Evolutionary conservation across 2,329 filamentous ascomycete genomes (phyloP), one percentile per base, ranked within the genome.

Genomic region (Furcasterigmium furcatum): DNA sequence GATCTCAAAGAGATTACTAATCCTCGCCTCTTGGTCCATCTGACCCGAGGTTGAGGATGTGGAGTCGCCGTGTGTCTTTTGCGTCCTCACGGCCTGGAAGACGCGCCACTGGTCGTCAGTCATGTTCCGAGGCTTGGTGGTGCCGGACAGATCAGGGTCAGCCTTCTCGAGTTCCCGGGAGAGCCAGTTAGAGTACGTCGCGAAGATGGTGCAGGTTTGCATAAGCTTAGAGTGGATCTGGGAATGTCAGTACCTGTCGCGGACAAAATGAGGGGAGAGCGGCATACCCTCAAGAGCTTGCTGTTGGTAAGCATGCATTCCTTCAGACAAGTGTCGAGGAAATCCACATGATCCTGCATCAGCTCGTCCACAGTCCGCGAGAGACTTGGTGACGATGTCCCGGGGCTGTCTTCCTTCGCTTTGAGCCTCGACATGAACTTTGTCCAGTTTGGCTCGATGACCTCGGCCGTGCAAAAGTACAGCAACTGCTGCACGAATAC

Each of bases 331-430:
- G 94, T 97, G 58, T 96, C 94, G 40, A 99, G 72, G 64, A 99
- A 99, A 67, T 97, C 94, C 49, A 99, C 91, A 68, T 99, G 94
- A 60, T 97, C 91, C 69, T 97, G 90, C 94, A 99, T 99, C 60
- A 99, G 71, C 69, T 97, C 91, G 60, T 99, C 94, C 1, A 99
- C 94, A 0, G 94, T 99, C 30, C 91, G 70, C 34, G 71, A 73
- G 7, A 67, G 61, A 1, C 64, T 58, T n/a, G 58, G 58, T 16
- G 53, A 52, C 20, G 49, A 45, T 4, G 63, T 62, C 25, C 64
- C 56, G 5, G 55, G 45, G 5, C 48, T 49, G 12, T 73, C 70
- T 46, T 81, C 78, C 49, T 76, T 77, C 9, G 73, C 80, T 71
- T 85, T 85, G 6, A 97, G 76, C 25, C 89, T 79, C n/a, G 85